Evolutionary conservation across 1,139 yeast species (phyloP).

Genomic region (Cylindricascospora bacillispora): DNA sequence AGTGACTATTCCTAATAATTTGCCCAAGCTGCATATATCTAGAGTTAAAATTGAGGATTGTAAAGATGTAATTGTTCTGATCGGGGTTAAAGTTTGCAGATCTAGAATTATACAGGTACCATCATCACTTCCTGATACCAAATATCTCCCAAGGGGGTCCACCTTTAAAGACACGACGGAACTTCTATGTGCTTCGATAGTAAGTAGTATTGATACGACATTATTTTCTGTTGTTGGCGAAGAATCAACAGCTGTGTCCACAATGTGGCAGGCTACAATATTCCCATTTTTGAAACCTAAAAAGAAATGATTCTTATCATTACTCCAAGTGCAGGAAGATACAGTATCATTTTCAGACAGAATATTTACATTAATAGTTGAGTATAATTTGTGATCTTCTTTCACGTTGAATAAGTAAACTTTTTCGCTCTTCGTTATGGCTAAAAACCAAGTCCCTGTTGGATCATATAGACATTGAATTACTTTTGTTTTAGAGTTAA

Average conservation of each 20-base stretch:
- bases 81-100: conserved; percentile 33
- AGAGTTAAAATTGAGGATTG: conserved; percentile 39
- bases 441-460: conserved; percentile 37
- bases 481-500: conserved; percentile 25
- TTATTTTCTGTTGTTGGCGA: no score
- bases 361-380: conserved; percentile 6
- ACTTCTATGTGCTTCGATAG: conserved; percentile 40
- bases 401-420: conserved; percentile 18
- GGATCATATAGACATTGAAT: conserved; percentile 36
- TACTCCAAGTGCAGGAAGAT: conserved; percentile 23
- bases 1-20: conserved; percentile 34
- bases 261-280: conserved; percentile 18
- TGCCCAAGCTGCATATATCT: conserved; percentile 36
- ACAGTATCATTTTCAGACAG: conserved; percentile 7
- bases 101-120: conserved; percentile 60
- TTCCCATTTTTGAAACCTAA: conserved; percentile 29
- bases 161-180: conserved; percentile 38
- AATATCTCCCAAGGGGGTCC: conserved; percentile 45
- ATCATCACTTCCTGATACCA: conserved; percentile 56
- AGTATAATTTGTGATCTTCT: conserved; percentile 11
- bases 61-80: conserved; percentile 32
- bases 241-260: neutral
- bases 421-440: conserved; percentile 30
- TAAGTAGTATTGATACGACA: conserved; percentile 12
- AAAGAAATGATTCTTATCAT: conserved; percentile 22